A percentile compares a stretch with the other conserved stretches of the same genome.
Conservation (phyloP, 768 basidiomycete genomes). For the Lentinus tigrinus region DNA sequence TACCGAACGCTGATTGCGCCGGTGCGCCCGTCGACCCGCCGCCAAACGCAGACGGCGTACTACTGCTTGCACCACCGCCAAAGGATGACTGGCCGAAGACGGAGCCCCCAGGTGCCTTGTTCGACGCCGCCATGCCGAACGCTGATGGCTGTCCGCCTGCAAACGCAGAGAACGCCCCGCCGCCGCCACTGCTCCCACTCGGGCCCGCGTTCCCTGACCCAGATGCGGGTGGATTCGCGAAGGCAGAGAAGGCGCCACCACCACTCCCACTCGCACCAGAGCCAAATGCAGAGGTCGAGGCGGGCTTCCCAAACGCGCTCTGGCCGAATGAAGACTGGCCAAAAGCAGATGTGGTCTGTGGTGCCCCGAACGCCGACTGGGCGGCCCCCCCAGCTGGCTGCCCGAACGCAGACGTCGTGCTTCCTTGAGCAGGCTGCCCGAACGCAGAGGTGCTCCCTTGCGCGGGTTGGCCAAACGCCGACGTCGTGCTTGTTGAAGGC, state of each 20-base stretch:
- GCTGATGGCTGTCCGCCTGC: constrained; percentile 29
- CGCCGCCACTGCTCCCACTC: constrained; percentile 2
- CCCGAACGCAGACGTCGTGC: constrained; percentile 36
- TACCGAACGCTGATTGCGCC: background rate
- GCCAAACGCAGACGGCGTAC: constrained; percentile 18
- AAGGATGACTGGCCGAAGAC: constrained; percentile 25
- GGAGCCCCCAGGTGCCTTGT: constrained; percentile 17
- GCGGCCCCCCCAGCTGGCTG: constrained; percentile 24
- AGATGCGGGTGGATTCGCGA: constrained; percentile 21
- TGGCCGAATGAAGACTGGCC: constrained; percentile 25
- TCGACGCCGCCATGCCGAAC: constrained; percentile 24
- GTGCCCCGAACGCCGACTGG: background rate
- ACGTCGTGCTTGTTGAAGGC: background rate
- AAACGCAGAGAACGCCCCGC: constrained; percentile 27
- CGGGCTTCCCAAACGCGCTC: constrained; percentile 18
- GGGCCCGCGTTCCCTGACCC: background rate
- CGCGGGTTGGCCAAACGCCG: background rate
- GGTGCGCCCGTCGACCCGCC: constrained; percentile 7
- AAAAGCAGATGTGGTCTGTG: constrained; percentile 24
- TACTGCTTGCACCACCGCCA: constrained; percentile 13
- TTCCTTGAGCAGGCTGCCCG: background rate
- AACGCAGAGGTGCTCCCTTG: background rate
- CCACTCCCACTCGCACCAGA: constrained; percentile 36
- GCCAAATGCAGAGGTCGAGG: constrained; percentile 28
- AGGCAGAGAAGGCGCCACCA: constrained; percentile 50